Evolutionary conservation across 2,329 filamentous ascomycete genomes (phyloP), one percentile per base, ranked within the genome.

Genomic region (Colletotrichum paranaense): DNA sequence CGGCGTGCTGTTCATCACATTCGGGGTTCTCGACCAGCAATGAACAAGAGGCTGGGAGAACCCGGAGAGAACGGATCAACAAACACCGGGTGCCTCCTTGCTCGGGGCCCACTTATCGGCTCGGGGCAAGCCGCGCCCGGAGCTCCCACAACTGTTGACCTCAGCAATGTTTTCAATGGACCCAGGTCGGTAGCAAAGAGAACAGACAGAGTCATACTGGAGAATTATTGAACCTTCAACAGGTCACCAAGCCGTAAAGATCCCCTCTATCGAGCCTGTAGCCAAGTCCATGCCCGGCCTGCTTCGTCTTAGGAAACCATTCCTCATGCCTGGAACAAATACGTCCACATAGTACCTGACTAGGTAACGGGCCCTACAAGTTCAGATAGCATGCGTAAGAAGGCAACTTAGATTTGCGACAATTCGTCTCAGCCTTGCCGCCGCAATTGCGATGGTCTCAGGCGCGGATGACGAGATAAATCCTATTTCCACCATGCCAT

Each of bases 71-170:
- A 49, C 32, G 49, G 57, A 38, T 56, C 24, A 35, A 55, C 38
- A 14, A 42, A 49, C 65, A 26, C 32, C 32, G 68, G 49, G 24
- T 26, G 56, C 63, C 49, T 68, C 62, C 30, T 32, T 67, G 16
- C 35, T 35, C 64, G 64, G 57, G 63, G 56, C 35, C 68, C 68
- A 68, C 64, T 35, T 32, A 6, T 38, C 49, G 68, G 56, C 64
- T 22, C 32, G 64, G 56, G 35, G 46, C 35, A 42, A 28, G 35
- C 30, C 16, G 26, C 56, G 26, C 26, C 14, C 49, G 32, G 52
- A 53, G 35, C 22, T 65, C n/a, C 35, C 66, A 38, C 5, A 35
- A 24, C 11, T 32, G 11, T 6, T 22, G 28, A 26, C 52, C 30
- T 8, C 53, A 19, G 28, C 9, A 24, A 46, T 24, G 28, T 57